Percentiles rank a stretch among this genome's conserved stretches.
Evolutionary conservation across 83 land plant species (phyloP).

Genomic region (Picea abies): DNA sequence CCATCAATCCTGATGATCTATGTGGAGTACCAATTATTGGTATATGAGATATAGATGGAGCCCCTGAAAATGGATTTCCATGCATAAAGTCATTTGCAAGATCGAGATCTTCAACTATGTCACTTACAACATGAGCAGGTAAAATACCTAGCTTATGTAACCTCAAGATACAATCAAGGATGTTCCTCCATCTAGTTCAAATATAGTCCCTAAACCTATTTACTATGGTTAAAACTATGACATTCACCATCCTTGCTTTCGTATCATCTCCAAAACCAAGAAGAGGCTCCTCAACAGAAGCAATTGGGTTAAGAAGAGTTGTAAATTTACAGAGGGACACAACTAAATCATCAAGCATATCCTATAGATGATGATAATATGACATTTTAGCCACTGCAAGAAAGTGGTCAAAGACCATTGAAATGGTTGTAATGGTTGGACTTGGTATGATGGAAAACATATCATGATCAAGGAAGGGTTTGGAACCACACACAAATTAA

Average conservation of each 20-base stretch:
- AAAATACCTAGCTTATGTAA: constrained; percentile 94
- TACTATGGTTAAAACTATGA: constrained; percentile 90
- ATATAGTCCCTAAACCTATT: constrained; percentile 90
- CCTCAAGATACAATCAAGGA: constrained; percentile 88
- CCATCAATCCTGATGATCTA: constrained; percentile 94
- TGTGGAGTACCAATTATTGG: constrained; percentile 72
- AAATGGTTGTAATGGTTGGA: constrained; percentile 97
- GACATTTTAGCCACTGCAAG: constrained; percentile 94
- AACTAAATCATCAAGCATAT: constrained; percentile 94
- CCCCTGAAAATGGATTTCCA: constrained; percentile 58
- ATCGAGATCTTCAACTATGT: constrained; percentile 87
- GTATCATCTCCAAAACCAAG: constrained; percentile 94
- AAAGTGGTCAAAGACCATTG: constrained; percentile 96
- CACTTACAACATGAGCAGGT: constrained; percentile 90
- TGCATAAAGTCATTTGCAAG: constrained; percentile 46
- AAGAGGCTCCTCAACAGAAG: constrained; percentile 89
- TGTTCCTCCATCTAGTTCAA: constrained; percentile 96
- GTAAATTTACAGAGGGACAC: constrained; percentile 97
- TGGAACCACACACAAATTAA: constrained; percentile 71
- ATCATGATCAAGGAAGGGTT: constrained; percentile 85
- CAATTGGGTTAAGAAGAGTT: constrained; percentile 78
- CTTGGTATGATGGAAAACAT: constrained; percentile 99
- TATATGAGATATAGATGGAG: constrained; percentile 44
- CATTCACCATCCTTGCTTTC: constrained; percentile 95
- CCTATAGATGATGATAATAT: constrained; percentile 93